Evolutionary conservation across 2,329 filamentous ascomycete species (phyloP).

Genomic region (Dothidotthia symphoricarpi): DNA sequence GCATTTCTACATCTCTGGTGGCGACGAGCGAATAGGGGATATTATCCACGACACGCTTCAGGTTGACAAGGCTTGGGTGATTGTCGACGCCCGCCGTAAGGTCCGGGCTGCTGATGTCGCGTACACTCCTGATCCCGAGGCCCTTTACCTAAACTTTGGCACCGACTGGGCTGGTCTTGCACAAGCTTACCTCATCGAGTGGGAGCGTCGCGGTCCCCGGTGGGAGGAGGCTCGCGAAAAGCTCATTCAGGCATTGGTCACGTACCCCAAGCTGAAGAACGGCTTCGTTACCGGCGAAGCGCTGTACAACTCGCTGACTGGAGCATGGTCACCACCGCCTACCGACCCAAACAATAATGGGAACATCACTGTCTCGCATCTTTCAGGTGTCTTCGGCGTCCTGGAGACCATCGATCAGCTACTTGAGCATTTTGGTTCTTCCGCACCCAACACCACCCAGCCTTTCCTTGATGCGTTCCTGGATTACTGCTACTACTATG

Average conservation of each 20-base stretch:
- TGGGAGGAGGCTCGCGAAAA: constrained; percentile 55
- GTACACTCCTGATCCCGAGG: constrained; percentile 44
- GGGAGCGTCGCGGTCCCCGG: constrained; percentile 56
- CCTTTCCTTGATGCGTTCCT: constrained; percentile 57
- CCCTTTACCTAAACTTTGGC: constrained; percentile 54
- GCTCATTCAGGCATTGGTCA: constrained; percentile 50
- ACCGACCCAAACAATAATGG: constrained; percentile 55
- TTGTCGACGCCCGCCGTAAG: constrained; percentile 59
- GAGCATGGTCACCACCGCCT: constrained; percentile 53
- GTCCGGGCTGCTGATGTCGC: constrained; percentile 55
- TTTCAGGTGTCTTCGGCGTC: constrained; percentile 59
- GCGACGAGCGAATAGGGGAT: constrained; percentile 57
- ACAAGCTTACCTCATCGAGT: constrained; percentile 59
- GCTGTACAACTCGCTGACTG: constrained; percentile 52
- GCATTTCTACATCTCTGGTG: constrained; percentile 58
- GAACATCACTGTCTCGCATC: constrained; percentile 54
- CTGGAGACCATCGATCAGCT: constrained; percentile 59
- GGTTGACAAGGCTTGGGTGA: constrained; percentile 53
- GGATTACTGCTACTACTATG: constrained; percentile 61
- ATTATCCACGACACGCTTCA: constrained; percentile 54
- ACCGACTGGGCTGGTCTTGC: constrained; percentile 61
- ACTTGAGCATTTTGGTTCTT: constrained; percentile 46
- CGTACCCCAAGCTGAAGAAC: constrained; percentile 56
- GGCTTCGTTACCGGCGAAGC: constrained; percentile 60
- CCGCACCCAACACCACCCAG: constrained; percentile 45